Base-by-base conservation (phyloP, 2,329 filamentous ascomycete species). In the Zarea fungicola region DNA sequence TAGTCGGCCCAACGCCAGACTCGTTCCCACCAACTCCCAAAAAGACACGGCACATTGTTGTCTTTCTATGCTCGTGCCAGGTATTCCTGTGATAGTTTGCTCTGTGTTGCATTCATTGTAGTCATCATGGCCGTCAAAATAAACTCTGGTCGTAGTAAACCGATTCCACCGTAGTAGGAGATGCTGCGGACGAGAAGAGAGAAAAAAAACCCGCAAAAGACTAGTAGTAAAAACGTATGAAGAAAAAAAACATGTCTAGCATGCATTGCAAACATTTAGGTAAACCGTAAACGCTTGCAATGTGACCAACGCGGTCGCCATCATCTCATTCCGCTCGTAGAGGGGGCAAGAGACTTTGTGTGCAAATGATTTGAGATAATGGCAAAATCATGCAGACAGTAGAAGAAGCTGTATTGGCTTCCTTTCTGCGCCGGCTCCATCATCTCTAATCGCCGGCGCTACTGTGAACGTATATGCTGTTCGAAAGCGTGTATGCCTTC, bases 81-180 rank as follows among this genome's bases (percentile, higher is more conserved):
- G 44, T 31, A 14, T 25, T 48, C 41, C 44, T 48, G 44, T 48
- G 36, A 48, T 48, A 49, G 26, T 49, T 49, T 49, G 47, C 47
- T 49, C 47, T 49, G 47, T 49, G 40, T 43, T 49, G 47, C 47
- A 42, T 43, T 48, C 40, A 37, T 49, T 49, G 47, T 42, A 42
- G 18, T 49, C 47, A 37, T 49, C 40, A 37, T 43, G 23, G 47
- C 40, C 40, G 32, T 49, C 22, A 23, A 39, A 48, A 41, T 34
- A 48, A 41, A 39, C 26, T 29, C 35, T 41, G 28, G 36, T 41
- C 44, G 36, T 48, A 34, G 32, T 26, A 37, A 48, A 40, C 23
- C 6, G 34, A 31, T 23, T 25, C 28, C 28, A 25, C 28, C 19
- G 28, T 40, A 26, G 22, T n/a, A 25, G 26, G 28, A 19, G 36